Conservation (phyloP, 305 asterid genomes). For the Solanum hybrid region DNA sequence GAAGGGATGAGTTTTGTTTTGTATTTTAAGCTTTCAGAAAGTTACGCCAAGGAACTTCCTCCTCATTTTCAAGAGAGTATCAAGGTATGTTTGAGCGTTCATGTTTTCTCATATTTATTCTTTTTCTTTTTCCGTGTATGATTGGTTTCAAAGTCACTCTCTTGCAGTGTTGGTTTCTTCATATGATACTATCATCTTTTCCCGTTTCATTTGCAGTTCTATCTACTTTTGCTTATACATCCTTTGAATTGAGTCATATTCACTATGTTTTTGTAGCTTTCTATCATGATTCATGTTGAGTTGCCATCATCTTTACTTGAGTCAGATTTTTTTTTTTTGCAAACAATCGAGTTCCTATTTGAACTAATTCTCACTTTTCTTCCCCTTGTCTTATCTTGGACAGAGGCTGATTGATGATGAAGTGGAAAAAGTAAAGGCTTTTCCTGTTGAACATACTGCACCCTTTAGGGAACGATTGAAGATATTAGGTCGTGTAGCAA, state of each 20-base stretch:
- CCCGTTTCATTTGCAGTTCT: neutral
- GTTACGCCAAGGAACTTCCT: conserved; percentile 59
- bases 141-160: neutral
- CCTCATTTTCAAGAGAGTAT: conserved; percentile 75
- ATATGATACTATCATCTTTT: conserved; percentile 8
- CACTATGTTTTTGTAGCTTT: neutral
- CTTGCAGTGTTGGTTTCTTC: neutral
- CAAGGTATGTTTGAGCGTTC: conserved; percentile 35
- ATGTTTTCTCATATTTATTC: neutral
- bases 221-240: neutral
- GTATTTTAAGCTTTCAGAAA: conserved; percentile 81
- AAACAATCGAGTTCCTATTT: neutral
- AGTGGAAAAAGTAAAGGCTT: conserved; percentile 75
- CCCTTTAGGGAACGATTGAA: conserved; percentile 92
- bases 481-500: conserved; percentile 84
- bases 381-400: neutral
- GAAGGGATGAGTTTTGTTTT: conserved; percentile 90
- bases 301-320: too few relatives aligned
- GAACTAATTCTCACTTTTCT: neutral
- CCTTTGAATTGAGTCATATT: neutral
- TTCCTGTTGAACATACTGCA: conserved; percentile 55
- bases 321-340: neutral
- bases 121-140: neutral
- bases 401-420: conserved; percentile 81
- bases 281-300: neutral